Conservation (phyloP, 1,139 yeast genomes). For the Blastobotrys capitulatus region DNA sequence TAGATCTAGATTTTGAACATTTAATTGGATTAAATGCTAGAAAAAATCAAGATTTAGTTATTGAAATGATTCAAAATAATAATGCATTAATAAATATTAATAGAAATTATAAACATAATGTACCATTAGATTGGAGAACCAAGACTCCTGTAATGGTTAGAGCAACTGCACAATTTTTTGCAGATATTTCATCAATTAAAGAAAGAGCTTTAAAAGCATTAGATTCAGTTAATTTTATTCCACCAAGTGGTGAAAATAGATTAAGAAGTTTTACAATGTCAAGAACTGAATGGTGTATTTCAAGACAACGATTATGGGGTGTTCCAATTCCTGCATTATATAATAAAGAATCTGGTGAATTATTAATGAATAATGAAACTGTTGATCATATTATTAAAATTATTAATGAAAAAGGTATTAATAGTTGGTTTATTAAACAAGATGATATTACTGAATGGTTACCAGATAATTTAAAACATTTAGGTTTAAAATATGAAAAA, state of each 20-base stretch:
- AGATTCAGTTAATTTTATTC: slow-evolving; percentile 60
- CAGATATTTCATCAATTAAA: slow-evolving; percentile 74
- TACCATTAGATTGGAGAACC: slow-evolving; percentile 97
- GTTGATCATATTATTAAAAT: slow-evolving; percentile 51
- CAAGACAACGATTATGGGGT: slow-evolving; percentile 98
- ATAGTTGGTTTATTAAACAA: slow-evolving; percentile 44
- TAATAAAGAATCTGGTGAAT: slow-evolving; percentile 51
- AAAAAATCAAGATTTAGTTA: slow-evolving; percentile 46
- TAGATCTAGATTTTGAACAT: slow-evolving; percentile 40
- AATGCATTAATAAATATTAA: slow-evolving; percentile 48
- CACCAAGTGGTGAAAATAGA: slow-evolving; percentile 66
- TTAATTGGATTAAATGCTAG: slow-evolving; percentile 59
- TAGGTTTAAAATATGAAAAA: slow-evolving; percentile 45
- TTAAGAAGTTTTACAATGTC: slow-evolving; percentile 65
- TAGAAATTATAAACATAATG: slow-evolving; percentile 63
- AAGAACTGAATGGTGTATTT: slow-evolving; percentile 95
- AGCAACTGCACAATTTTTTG: slow-evolving; percentile 97
- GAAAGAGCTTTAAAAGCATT: slow-evolving; percentile 55
- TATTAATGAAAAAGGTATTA: slow-evolving; percentile 42
- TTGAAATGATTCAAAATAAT: slow-evolving; percentile 41
- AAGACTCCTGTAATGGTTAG: slow-evolving; percentile 92
- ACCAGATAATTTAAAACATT: slow-evolving; percentile 39
- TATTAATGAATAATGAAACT: slow-evolving; percentile 47
- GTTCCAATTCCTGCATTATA: slow-evolving; percentile 92
- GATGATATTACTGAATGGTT: slow-evolving; percentile 65